Evolutionary conservation across 805 yeast genomes (phyloP).

Genomic region (Maudiozyma barnettii): DNA sequence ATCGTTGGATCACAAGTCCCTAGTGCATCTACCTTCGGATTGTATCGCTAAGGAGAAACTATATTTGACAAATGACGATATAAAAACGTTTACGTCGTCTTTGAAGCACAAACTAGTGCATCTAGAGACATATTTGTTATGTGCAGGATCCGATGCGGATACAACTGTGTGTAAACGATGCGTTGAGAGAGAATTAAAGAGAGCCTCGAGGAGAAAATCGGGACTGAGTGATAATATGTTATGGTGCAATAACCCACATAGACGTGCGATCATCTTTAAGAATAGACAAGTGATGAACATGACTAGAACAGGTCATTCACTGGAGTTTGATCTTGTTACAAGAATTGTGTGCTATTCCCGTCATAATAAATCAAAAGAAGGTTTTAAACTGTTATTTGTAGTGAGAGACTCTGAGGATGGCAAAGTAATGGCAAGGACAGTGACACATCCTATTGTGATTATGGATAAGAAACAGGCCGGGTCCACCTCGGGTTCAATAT

Average conservation of each 20-base stretch:
- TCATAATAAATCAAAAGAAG: slow-evolving; percentile 81
- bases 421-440: slow-evolving; percentile 62
- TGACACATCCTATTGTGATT: slow-evolving; percentile 72
- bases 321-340: slow-evolving; percentile 40
- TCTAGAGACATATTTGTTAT: slow-evolving; percentile 70
- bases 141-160: slow-evolving; percentile 30
- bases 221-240: slow-evolving; percentile 62
- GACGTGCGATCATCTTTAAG: slow-evolving; percentile 82
- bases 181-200: slow-evolving; percentile 79
- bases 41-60: slow-evolving; percentile 79
- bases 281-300: slow-evolving; percentile 66
- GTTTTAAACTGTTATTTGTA: slow-evolving; percentile 64
- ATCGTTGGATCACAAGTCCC: slow-evolving; percentile 27
- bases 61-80: slow-evolving; percentile 41
- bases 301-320: not conserved
- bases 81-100: slow-evolving; percentile 33
- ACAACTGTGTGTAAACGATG: slow-evolving; percentile 82
- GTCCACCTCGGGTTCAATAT: slow-evolving; percentile 31
- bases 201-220: slow-evolving; percentile 83
- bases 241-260: slow-evolving; percentile 64
- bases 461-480: slow-evolving; percentile 87
- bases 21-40: slow-evolving; percentile 75
- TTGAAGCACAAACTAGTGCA: slow-evolving; percentile 45
- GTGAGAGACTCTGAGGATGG: slow-evolving; percentile 41
- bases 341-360: slow-evolving; percentile 92